Conservation (phyloP, 768 basidiomycete genomes). For the Lentinus brumalis region DNA sequence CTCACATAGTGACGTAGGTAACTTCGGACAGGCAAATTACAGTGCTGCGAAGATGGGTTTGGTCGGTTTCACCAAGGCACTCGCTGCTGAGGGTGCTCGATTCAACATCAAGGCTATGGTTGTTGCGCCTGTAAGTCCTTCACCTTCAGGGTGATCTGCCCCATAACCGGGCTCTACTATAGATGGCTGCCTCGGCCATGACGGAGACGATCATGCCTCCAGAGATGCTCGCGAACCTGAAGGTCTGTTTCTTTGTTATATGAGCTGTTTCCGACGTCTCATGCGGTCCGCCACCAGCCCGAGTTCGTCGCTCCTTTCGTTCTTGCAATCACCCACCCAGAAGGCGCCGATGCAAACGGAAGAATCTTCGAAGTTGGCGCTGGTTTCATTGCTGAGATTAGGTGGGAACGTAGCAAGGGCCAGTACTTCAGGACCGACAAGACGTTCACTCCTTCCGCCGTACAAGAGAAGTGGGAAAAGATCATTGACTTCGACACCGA, state of each 20-base stretch:
- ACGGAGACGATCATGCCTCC: constrained; percentile 94
- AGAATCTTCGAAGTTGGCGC: constrained; percentile 92
- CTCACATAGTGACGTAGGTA: constrained; percentile 51
- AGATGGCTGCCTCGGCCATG: constrained; percentile 97
- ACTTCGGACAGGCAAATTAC: constrained; percentile 97
- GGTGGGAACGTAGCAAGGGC: constrained; percentile 92
- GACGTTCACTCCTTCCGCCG: constrained; percentile 93
- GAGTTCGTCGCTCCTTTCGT: constrained; percentile 94
- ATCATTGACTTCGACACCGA: constrained; percentile 74
- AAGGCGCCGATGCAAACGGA: constrained; percentile 77
- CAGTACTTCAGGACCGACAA: constrained; percentile 87
- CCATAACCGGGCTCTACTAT: neutral
- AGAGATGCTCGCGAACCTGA: constrained; percentile 88
- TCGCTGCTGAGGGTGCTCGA: constrained; percentile 90
- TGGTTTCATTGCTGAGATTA: constrained; percentile 86
- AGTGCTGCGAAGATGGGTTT: constrained; percentile 98
- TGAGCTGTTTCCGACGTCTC: neutral
- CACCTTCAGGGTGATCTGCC: neutral
- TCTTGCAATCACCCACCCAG: constrained; percentile 81
- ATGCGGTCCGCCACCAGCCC: constrained; percentile 49
- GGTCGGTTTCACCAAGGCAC: constrained; percentile 87
- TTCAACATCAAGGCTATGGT: constrained; percentile 84
- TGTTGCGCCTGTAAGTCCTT: constrained; percentile 79
- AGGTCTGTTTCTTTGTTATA: constrained; percentile 41
- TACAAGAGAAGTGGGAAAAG: constrained; percentile 81